Base-by-base conservation (phyloP, 2,329 filamentous ascomycete species). In the Fusarium sp. region DNA sequence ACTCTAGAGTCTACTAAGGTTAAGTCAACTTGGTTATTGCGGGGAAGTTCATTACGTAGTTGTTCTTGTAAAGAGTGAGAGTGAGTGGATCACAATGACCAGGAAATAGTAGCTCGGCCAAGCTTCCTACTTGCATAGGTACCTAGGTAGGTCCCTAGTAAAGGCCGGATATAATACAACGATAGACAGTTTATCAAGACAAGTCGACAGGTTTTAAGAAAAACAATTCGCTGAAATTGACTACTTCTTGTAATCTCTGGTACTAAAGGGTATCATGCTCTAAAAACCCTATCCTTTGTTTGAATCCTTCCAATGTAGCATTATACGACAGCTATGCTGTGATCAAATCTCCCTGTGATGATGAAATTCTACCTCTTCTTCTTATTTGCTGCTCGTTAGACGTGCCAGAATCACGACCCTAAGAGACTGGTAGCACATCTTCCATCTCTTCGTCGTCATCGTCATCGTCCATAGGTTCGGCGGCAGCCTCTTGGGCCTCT, bases 381-480 rank as follows among this genome's bases (percentile, higher is more conserved):
- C 9, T 27, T 46, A n/a, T 57, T 47, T 46, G 38, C 40, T 38
- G 43, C 11, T 13, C 20, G 40, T 22, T 12, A 51, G 27, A 34
- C 16, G 38, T 34, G 15, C 10, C 27, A 18, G n/a, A 30, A 45
- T 25, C 16, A 27, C 29, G 25, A 29, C 48, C 64, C 56, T 70
- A 75, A 29, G 74, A 63, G 34, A 71, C 67, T 12, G 75, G 76
- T 43, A 86, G 74, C n/a, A 94, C 91, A 79, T 94, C 92, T 79
- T 95, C 92, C 87, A 96, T 94, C 79, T 94, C 90, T 61, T 91
- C 84, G 56, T 93, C 92, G 18, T 87, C 87, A 15, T 92, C 64
- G 9, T 66, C 92, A 13, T 87, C 87, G 25, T 88, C 90, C 4
- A 83, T 82, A 49, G 88, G 86, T 44, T 88, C 90, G 6, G 83